These are phyloP conservation scores for Silene latifolia DNA, from an alignment of 148 eudicot genomes.

Conservation along the genomic window DNA sequence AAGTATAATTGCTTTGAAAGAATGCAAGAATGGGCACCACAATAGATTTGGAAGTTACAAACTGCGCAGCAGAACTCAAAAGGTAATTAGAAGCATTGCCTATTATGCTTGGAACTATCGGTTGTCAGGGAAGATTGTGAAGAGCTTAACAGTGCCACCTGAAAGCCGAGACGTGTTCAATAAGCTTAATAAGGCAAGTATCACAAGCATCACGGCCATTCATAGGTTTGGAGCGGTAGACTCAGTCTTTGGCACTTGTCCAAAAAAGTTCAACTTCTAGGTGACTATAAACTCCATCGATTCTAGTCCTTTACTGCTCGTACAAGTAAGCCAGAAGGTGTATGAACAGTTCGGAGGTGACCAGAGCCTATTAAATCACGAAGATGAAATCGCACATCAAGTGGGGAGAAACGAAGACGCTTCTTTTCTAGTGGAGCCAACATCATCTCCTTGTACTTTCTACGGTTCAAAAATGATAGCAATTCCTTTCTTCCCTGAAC, in stretches of 20 bases:
- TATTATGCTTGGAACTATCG: not conserved
- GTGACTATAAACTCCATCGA: not conserved
- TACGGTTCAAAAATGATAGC: constrained; percentile 66
- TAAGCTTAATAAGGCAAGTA: constrained; percentile 1
- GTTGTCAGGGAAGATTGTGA: not conserved
- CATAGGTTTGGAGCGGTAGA: constrained; percentile 8
- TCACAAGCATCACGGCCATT: not conserved
- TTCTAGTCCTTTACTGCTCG: constrained; percentile 68
- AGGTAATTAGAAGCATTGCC: not conserved
- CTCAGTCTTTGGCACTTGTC: not conserved
- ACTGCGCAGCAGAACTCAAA: not conserved
- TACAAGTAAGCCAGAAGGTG: constrained; percentile 81
- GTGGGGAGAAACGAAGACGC: constrained; percentile 68
- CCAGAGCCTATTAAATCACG: constrained; percentile 92
- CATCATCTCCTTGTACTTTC: constrained; percentile 96
- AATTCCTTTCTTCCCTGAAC: constrained; percentile 90
- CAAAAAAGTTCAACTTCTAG: not conserved
- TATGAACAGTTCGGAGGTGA: constrained; percentile 65
- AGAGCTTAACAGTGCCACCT: constrained; percentile 5
- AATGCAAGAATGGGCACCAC: not conserved
- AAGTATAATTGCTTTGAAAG: not conserved
- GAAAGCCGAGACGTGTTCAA: not conserved
- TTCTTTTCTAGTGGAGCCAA: constrained; percentile 74
- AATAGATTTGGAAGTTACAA: no score
- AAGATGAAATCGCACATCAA: constrained; percentile 92